These are phyloP conservation scores for Lasiosphaeris hirsuta DNA, from an alignment of 495 filamentous ascomycete genomes.

Conservation along the genomic window DNA sequence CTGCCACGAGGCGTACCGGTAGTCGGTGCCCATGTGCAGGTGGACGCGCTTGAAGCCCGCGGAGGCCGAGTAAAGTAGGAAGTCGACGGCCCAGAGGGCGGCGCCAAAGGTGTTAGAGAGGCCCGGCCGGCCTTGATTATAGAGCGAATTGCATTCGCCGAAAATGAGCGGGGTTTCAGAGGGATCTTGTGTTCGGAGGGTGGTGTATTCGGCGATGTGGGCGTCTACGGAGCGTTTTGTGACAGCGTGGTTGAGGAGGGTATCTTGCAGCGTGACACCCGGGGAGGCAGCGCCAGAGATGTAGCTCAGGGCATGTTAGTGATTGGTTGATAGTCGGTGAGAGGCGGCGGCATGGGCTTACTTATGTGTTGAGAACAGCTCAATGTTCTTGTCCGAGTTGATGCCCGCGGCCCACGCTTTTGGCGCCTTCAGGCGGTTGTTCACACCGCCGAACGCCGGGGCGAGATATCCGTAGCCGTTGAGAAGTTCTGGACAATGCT, in stretches of 20 bases:
- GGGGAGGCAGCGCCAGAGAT: slow-evolving; percentile 59
- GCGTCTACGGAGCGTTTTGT: slow-evolving; percentile 48
- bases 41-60: slow-evolving; percentile 57
- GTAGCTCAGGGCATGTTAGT: slow-evolving; percentile 46
- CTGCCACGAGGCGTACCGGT: slow-evolving; percentile 55
- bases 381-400: slow-evolving; percentile 48
- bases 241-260: slow-evolving; percentile 63
- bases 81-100: slow-evolving; percentile 67
- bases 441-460: slow-evolving; percentile 58
- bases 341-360: slow-evolving; percentile 27
- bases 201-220: slow-evolving; percentile 45
- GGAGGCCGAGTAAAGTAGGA: slow-evolving; percentile 57
- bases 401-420: slow-evolving; percentile 52
- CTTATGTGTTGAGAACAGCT: slow-evolving; percentile 62
- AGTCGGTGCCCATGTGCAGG: slow-evolving; percentile 66
- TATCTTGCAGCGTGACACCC: slow-evolving; percentile 61
- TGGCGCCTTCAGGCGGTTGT: slow-evolving; percentile 51
- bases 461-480: slow-evolving; percentile 52
- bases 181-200: slow-evolving; percentile 34
- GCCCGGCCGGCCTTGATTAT: slow-evolving; percentile 59
- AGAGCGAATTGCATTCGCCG: slow-evolving; percentile 64
- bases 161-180: slow-evolving; percentile 55
- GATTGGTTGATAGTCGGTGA: neutral
- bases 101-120: slow-evolving; percentile 69
- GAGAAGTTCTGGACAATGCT: slow-evolving; percentile 51